Evolutionary conservation across 2,329 filamentous ascomycete species (phyloP).

Genomic region (Colletotrichum cuscutae): DNA sequence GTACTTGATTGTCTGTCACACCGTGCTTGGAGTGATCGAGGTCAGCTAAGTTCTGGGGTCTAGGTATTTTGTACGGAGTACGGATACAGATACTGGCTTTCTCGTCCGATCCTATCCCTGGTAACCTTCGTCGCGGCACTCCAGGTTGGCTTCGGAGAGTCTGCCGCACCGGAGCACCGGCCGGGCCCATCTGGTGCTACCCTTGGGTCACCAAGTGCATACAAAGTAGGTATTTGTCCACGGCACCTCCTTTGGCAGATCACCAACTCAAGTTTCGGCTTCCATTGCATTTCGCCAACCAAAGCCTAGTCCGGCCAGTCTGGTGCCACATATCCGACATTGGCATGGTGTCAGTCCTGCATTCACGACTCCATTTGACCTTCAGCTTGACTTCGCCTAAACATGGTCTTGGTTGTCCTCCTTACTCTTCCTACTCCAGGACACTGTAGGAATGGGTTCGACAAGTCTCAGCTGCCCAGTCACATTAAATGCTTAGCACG

Average conservation of each 20-base stretch:
- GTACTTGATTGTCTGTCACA: neutral
- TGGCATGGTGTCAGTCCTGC: neutral
- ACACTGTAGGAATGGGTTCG: neutral
- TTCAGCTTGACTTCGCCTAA: neutral
- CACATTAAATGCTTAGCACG: slow-evolving; percentile 11
- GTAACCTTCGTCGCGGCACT: neutral
- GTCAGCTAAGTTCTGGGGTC: neutral
- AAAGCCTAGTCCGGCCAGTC: neutral
- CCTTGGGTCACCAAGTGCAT: slow-evolving; percentile 22
- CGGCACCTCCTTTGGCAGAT: neutral
- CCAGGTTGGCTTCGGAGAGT: neutral
- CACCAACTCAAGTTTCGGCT: neutral
- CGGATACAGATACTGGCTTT: neutral
- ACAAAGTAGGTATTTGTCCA: slow-evolving; percentile 7
- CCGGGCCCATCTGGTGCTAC: slow-evolving; percentile 29
- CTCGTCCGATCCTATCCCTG: slow-evolving; percentile 2
- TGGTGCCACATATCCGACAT: slow-evolving; percentile 14
- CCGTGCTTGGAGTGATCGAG: neutral
- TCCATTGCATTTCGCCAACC: slow-evolving; percentile 1
- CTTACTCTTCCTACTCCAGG: neutral
- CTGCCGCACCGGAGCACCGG: slow-evolving; percentile 24
- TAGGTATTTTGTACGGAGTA: neutral
- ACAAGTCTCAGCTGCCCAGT: slow-evolving; percentile 19
- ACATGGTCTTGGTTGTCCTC: neutral
- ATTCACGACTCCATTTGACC: neutral